Evolutionary conservation across 2,329 filamentous ascomycete genomes (phyloP), one percentile per base, ranked within the genome.

Genomic region (Drechslerella coelobrocha): DNA sequence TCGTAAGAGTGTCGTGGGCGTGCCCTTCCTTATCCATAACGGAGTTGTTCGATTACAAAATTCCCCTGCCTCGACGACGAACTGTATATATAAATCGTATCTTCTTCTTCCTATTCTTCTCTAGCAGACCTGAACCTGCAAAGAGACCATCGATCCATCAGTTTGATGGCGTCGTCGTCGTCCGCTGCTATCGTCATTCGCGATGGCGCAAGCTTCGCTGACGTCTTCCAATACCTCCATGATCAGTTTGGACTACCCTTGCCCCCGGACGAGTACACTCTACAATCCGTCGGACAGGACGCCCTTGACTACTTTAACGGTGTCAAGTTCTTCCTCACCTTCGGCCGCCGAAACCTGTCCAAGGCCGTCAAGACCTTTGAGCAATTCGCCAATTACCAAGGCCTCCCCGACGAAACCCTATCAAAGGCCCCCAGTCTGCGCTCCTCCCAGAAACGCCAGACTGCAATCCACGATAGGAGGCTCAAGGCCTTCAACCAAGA

Each of bases 401-500:
- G 57, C 29, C 24, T 69, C 19, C 19, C 57, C 27, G 52, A 69
- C 14, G 65, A 69, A 23, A 48, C 57, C 1, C 9, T 69, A 1
- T 57, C 65, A 6, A 69, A 31, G 10, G 52, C 65, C 1, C 41
- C 57, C 14, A 56, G 34, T 26, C 17, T 62, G 4, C 43, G 24
- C 8, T 69, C 65, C 24, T 41, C 31, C 5, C 31, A 57, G 31
- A 45, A 57, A 41, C 53, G 65, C 5, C 57, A 69, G 27, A 47
- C 31, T 1, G 31, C n/a, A 0, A 54, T 69, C 19, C 51, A 59
- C 14, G 56, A 62, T 27, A 17, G 57, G 34, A 34, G 65, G 21
- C n/a, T 69, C 9, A 23, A 31, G 12, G 57, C 65, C 9, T 69
- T 69, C 45, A 69, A 69, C 27, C 26, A 69, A 50, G 65, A 69